Conservation (phyloP, 2,329 filamentous ascomycete species). For the Alternaria burnsii region DNA sequence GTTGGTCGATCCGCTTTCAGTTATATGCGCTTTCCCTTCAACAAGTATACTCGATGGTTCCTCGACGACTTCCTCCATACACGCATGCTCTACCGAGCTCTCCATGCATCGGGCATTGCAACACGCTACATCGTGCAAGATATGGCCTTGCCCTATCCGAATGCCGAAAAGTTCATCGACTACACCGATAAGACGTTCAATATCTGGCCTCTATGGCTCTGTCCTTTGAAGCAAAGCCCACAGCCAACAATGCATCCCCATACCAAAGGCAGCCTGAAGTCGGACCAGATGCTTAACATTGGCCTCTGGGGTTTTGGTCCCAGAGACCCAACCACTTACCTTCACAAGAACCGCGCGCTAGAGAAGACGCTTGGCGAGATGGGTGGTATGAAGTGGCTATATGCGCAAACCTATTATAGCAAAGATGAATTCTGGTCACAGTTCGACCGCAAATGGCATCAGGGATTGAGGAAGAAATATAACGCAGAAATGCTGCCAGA, state of each 20-base stretch:
- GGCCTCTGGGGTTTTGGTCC: constrained; percentile 80
- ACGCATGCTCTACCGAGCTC: constrained; percentile 70
- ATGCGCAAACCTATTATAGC: constrained; percentile 73
- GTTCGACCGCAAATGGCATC: constrained; percentile 69
- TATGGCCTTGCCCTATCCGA: constrained; percentile 59
- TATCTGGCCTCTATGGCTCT: constrained; percentile 61
- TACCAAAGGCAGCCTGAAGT: constrained; percentile 38
- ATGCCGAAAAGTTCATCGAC: constrained; percentile 55
- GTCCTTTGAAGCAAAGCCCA: constrained; percentile 52
- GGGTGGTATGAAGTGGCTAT: constrained; percentile 74
- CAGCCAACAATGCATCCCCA: constrained; percentile 48
- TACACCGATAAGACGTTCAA: constrained; percentile 52
- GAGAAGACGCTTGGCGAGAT: constrained; percentile 67
- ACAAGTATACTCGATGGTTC: constrained; percentile 67
- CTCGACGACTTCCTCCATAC: constrained; percentile 71
- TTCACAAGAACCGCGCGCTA: constrained; percentile 66
- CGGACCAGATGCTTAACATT: constrained; percentile 61
- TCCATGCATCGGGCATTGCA: constrained; percentile 68
- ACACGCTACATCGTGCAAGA: constrained; percentile 72
- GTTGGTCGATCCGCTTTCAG: constrained; percentile 68
- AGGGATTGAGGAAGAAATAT: constrained; percentile 66
- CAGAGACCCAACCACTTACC: constrained; percentile 52
- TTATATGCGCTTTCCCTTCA: constrained; percentile 73
- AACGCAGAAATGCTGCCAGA: constrained; percentile 66
- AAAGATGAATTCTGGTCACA: constrained; percentile 73